Conservation (phyloP, 495 filamentous ascomycete genomes). For the Talaromyces borbonicus region DNA sequence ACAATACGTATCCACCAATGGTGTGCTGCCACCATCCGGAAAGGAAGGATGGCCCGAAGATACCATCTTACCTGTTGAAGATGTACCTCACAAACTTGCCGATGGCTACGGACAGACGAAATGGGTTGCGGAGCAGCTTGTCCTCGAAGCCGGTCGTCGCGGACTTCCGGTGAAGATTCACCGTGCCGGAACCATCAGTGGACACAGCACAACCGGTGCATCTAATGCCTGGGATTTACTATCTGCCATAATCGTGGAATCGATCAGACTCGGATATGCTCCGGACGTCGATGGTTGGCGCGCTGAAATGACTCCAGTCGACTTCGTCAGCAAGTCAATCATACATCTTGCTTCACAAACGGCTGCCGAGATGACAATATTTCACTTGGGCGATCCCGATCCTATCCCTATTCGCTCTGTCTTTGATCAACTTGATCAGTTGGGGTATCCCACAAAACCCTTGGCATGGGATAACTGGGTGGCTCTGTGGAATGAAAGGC, state of each 20-base stretch:
- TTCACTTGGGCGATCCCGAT: slow-evolving; percentile 57
- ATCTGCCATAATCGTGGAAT: slow-evolving; percentile 56
- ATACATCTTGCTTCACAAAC: slow-evolving; percentile 47
- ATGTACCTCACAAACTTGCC: slow-evolving; percentile 48
- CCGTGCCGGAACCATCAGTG: slow-evolving; percentile 54
- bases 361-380: slow-evolving; percentile 42
- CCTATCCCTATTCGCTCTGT: slow-evolving; percentile 45
- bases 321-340: slow-evolving; percentile 58
- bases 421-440: slow-evolving; percentile 44
- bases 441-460: slow-evolving; percentile 53
- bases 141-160: slow-evolving; percentile 49
- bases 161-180: slow-evolving; percentile 53
- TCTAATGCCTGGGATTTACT: slow-evolving; percentile 60
- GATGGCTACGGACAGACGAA: slow-evolving; percentile 60
- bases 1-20: slow-evolving; percentile 63
- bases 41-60: slow-evolving; percentile 50
- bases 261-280: slow-evolving; percentile 49
- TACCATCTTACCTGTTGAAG: slow-evolving; percentile 44
- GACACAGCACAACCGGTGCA: slow-evolving; percentile 52
- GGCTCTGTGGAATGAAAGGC: slow-evolving; percentile 47
- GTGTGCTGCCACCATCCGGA: slow-evolving; percentile 49
- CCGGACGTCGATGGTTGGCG: slow-evolving; percentile 58
- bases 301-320: slow-evolving; percentile 63
- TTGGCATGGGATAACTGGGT: slow-evolving; percentile 57
- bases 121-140: slow-evolving; percentile 57